Evolutionary conservation across 1,284 basidiomycete genomes (phyloP).

Genomic region (Ceratobasidium sp.): DNA sequence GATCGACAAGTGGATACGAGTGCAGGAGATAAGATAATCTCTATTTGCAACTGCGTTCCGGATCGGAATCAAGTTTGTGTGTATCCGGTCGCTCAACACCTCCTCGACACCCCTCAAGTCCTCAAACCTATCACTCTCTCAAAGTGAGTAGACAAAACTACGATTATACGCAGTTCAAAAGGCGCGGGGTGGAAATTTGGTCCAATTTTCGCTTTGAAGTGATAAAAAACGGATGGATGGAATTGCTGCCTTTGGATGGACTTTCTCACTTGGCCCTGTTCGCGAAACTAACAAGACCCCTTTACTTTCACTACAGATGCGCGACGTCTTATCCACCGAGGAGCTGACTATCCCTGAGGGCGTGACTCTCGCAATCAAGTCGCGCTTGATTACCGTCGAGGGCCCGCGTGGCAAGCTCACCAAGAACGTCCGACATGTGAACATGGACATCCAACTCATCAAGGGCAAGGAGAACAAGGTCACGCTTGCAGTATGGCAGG

Average conservation of each 20-base stretch:
- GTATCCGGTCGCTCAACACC: conserved; percentile 17
- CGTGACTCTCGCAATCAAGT: conserved; percentile 85
- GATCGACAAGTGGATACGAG: not conserved
- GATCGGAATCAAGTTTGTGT: conserved; percentile 4
- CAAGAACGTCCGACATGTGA: conserved; percentile 93
- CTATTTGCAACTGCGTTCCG: conserved; percentile 3
- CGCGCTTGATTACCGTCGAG: conserved; percentile 86
- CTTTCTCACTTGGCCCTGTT: not conserved
- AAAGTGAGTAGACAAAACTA: conserved; percentile 32
- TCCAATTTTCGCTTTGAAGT: not conserved
- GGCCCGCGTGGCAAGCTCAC: conserved; percentile 89
- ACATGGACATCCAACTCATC: conserved; percentile 94
- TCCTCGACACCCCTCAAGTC: conserved; percentile 38
- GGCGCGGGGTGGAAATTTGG: not conserved
- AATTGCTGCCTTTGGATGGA: conserved; percentile 14
- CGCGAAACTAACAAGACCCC: conserved; percentile 7
- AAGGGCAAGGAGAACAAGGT: conserved; percentile 72
- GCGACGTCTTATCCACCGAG: conserved; percentile 92
- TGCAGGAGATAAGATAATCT: conserved; percentile 24
- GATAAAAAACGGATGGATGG: conserved; percentile 10
- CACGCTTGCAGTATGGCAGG: conserved; percentile 97
- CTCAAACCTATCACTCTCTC: conserved; percentile 19
- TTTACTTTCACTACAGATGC: conserved; percentile 74
- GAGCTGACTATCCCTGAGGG: conserved; percentile 88
- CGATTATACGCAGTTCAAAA: not conserved